phyloP scores from a whole-genome alignment of 768 basidiomycete genomes.

The Boletus reticulatus region DNA sequence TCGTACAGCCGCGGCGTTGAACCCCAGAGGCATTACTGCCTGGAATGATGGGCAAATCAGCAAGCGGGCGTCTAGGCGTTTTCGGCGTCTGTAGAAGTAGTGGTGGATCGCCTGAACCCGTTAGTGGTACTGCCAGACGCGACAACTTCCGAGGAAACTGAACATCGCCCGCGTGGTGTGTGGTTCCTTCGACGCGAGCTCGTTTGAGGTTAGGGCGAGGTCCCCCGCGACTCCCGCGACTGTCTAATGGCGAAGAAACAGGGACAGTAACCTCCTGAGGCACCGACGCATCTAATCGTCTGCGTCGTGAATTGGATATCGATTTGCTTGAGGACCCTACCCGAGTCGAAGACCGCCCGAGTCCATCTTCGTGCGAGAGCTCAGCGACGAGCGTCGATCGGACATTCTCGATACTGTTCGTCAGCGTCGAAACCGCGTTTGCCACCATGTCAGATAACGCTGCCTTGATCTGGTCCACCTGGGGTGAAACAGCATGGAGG shows the following conservation, averaged over 20 bases:
- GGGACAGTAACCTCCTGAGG: background rate
- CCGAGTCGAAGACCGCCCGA: conserved; percentile 1
- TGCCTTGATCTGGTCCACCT: conserved; percentile 38
- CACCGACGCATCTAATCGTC: background rate
- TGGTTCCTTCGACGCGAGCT: conserved; percentile 9
- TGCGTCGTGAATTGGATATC: background rate
- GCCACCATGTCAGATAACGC: conserved; percentile 17
- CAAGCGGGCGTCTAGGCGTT: conserved; percentile 20
- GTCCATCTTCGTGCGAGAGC: background rate
- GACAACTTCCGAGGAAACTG: conserved; percentile 10
- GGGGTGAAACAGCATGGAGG: conserved; percentile 55
- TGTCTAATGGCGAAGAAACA: conserved; percentile 14
- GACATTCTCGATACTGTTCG: conserved; percentile 10
- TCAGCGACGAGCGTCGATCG: conserved; percentile 12
- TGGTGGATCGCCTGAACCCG: background rate
- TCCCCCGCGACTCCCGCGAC: background rate
- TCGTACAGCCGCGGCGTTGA: background rate
- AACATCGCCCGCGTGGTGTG: background rate
- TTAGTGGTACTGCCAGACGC: conserved; percentile 4
- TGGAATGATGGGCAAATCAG: conserved; percentile 12
- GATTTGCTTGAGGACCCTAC: background rate
- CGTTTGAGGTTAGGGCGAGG: conserved; percentile 8
- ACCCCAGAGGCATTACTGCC: background rate
- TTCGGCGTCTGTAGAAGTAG: conserved; percentile 4
- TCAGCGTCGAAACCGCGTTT: conserved; percentile 17